Evolutionary conservation across 2,329 filamentous ascomycete species (phyloP), one percentile per base, ranked within the genome.

Genomic region (Monosporascus sp.): DNA sequence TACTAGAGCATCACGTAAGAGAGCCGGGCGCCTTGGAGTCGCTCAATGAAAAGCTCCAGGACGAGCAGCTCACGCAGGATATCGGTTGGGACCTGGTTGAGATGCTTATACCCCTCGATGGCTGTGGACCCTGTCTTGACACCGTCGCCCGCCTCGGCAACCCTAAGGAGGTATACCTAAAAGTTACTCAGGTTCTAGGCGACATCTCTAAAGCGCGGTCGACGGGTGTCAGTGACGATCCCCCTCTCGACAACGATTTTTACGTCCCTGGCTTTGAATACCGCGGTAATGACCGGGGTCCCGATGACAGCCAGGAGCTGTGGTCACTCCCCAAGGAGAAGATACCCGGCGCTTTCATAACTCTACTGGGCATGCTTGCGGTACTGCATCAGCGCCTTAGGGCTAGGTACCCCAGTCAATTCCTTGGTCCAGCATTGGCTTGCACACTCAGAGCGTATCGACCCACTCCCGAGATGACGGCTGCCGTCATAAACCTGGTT

Each of bases 51-150:
- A 82, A 89, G 37, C 75, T 90, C 18, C 82, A 88, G 67, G 83
- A 89, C 75, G 75, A 77, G 9, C 76, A 81, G 53, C 74, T 92
- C 52, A 89, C 88, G 3, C 81, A 81, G 55, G 87, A 90, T 52
- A 91, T 93, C 62, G 89, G 89, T 48, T 94, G 89, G 89, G 89
- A 94, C 67, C 73, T 93, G 49, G 85, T 94, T 22, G 85, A 88
- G 65, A 82, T 90, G 63, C 79, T 94, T 5, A 76, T 91, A 24
- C 77, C 82, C 37, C 72, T 90, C 5, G 77, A 87, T 1, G 83
- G 79, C 14, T 86, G 85, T n/a, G 84, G 88, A 60, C 70, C 77
- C 47, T 91, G 89, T 65, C 75, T 93, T 17, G 81, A 87, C 65
- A 88, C 85, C 31, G 84, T 93, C 50, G 89, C 89, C 35, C 81